Evolutionary conservation across 192 early-diverging fungal species (phyloP), one percentile per base, ranked within the genome.

Genomic region (Rhizophlyctis rosea): DNA sequence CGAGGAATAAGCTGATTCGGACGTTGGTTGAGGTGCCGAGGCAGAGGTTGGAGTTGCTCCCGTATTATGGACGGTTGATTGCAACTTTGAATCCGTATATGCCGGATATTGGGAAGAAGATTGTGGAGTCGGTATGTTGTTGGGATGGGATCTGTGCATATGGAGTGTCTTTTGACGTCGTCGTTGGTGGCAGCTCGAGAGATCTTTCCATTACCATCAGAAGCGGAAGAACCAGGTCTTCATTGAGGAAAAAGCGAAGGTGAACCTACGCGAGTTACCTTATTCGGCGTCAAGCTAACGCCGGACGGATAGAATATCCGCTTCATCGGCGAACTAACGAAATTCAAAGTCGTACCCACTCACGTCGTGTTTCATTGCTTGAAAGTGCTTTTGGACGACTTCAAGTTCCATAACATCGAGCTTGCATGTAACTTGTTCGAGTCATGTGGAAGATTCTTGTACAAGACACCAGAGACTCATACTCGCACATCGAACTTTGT

Each of bases 301-400:
- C 27, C 21, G n/a, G 49, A 35, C 14, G 4, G 50, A 27, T 30
- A 87, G 77, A 93, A 92, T 62, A 85, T 90, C 50, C 81, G 88
- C 53, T 95, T 87, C 69, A 78, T 99, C 59, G 86, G 87, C 18
- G 94, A 98, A 72, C 84, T 99, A 36, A 88, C 90, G 33, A 99
- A 99, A 72, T 99, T 99, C 75, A 81, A 77, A 53, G 81, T 98
- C 21, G 86, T 86, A 1, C 93, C 94, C 3, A 55, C 79, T 47
- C 88, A 91, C 65, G 75, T 90, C 24, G 82, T 89, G 36, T 94
- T 95, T 56, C 88, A 91, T 68, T 90, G 88, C 54, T 75, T 94
- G 47, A 93, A 96, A 65, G 72, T 87, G 0, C 70, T 94, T 18
- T 71, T 97, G n/a, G 91, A 96, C 47, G 86, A 92, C 71, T 91